Evolutionary conservation across 2,329 filamentous ascomycete genomes (phyloP), one percentile per base, ranked within the genome.

Genomic region (Malbranchea zuffiana): DNA sequence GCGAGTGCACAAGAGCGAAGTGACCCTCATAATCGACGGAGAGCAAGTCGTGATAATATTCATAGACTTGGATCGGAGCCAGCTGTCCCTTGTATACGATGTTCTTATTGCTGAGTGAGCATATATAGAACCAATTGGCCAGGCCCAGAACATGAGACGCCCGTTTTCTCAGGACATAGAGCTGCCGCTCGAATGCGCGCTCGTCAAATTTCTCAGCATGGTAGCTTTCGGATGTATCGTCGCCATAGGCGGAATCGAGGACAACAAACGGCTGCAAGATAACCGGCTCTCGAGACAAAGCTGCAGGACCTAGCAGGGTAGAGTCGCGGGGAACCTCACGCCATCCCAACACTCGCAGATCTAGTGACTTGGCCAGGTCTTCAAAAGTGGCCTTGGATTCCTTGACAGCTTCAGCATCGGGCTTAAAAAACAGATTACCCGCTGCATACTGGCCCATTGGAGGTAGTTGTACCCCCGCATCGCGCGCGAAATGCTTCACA

Each of bases 1-100:
- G 84, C 27, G 87, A 95, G 68, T 96, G 88, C 26, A 96, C 88
- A 42, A 96, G 72, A 42, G 88, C 90, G 61, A 96, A 96, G 65
- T 96, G 87, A 45, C 81, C 87, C 69, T 96, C 85, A 62, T 93
- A 96, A 61, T 96, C 88, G 48, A 93, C 88, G 51, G 90, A 93
- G 49, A 95, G 82, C 58, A 96, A 67, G 67, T 96, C 88, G 62
- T 95, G 84, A 66, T 93, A 96, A 69, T 96, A 96, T 59, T 92
- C 82, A 66, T 96, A 96, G 35, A 96, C 88, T 68, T 96, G 88
- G 19, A 88, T 77, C 16, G 88, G 88, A 29, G 88, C 82, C 48
- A 96, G 71, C 61, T 96, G 90, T 46, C 88, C 88, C 73, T 96
- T 96, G 74, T 96, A 96, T 43, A 96, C 84, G 65, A 96, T 96